A percentile compares a stretch with the other conserved stretches of the same genome.
These are phyloP conservation scores for Zygosaccharomyces pseudorouxii DNA, from an alignment of 805 yeast genomes.

Conservation along the genomic window DNA sequence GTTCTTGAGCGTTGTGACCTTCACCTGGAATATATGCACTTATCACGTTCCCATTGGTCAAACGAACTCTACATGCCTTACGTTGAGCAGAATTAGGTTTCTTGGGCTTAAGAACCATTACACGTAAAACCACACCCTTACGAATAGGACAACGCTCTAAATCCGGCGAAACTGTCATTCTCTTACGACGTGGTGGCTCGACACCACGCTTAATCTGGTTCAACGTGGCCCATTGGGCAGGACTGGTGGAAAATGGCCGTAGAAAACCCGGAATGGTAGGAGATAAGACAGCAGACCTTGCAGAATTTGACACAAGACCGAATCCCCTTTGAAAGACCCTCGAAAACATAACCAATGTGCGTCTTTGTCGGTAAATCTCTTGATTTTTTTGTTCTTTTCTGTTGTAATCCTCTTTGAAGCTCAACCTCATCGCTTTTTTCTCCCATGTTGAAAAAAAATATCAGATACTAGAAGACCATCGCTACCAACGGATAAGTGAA, in stretches of 20 bases:
- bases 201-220: conserved; percentile 74
- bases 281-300: background rate
- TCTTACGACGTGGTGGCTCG: conserved; percentile 41
- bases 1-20: conserved; percentile 98
- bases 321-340: background rate
- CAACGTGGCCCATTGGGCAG: conserved; percentile 50
- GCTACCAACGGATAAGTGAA: conserved; percentile 2
- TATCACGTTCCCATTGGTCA: conserved; percentile 82
- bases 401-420: background rate
- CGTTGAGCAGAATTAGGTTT: conserved; percentile 98
- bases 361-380: background rate
- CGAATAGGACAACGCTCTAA: conserved; percentile 77
- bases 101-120: conserved; percentile 93
- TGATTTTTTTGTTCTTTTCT: background rate
- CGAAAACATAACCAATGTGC: background rate
- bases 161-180: conserved; percentile 68
- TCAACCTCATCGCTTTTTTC: background rate
- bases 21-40: conserved; percentile 97
- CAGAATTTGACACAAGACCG: background rate
- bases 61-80: conserved; percentile 91
- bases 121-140: conserved; percentile 90
- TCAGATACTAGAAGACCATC: background rate
- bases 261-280: background rate
- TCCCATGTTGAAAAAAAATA: conserved; percentile 1
- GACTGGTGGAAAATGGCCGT: conserved; percentile 10